phyloP scores from a whole-genome alignment of 2,329 filamentous ascomycete species.

The Daldinia sp. region DNA sequence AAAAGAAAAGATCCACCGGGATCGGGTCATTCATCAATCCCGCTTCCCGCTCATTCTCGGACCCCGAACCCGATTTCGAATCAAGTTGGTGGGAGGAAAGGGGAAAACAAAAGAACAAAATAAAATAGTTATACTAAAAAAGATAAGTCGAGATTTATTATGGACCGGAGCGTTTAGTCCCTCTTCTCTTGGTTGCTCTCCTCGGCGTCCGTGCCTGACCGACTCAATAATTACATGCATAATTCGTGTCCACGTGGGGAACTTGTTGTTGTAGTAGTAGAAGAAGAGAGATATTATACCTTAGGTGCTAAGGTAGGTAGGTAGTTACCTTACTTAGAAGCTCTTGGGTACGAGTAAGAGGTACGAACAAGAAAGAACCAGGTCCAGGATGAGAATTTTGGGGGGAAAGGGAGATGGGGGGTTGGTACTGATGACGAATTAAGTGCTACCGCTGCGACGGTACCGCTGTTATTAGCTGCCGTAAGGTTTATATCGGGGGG shows the following conservation, averaged over 20 bases:
- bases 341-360: no score
- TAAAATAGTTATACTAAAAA: not conserved
- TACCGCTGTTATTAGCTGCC: conserved; percentile 12
- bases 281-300: not conserved
- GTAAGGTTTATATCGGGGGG: not conserved
- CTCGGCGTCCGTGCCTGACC: conserved; percentile 35
- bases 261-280: not conserved
- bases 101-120: not conserved
- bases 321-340: not conserved
- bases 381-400: conserved; percentile 3
- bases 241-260: conserved; percentile 27
- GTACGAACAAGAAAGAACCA: not conserved
- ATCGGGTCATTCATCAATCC: conserved; percentile 35
- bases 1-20: conserved; percentile 16
- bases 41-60: conserved; percentile 29
- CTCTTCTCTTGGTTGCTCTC: not conserved
- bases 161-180: conserved; percentile 36
- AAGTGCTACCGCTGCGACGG: conserved; percentile 28
- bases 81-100: not conserved
- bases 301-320: not conserved
- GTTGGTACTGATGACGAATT: conserved; percentile 29
- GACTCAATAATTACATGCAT: conserved; percentile 28
- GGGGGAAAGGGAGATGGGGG: no score
- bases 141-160: not conserved
- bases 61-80: conserved; percentile 28